A percentile compares a stretch with the other conserved stretches of the same genome.
Evolutionary conservation across 371 early-diverging fungal species (phyloP).

Genomic region (Phascolomyces articulosus): DNA sequence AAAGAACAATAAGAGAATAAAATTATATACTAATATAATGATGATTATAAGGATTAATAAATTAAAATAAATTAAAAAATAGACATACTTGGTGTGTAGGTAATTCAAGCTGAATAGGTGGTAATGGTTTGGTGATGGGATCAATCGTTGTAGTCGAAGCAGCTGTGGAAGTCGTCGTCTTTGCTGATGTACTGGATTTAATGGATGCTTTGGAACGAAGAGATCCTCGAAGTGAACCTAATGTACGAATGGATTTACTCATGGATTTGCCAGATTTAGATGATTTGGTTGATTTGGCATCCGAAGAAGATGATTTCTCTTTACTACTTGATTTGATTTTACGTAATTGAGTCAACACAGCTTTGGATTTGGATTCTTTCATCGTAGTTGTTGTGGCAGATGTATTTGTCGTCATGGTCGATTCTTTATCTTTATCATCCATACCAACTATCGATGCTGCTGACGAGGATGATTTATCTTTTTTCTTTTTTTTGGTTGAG

Average conservation of each 20-base stretch:
- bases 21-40: too few relatives aligned
- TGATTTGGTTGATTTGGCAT: slow-evolving; percentile 7
- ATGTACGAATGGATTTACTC: background rate
- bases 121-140: slow-evolving; percentile 14
- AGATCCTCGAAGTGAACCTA: background rate
- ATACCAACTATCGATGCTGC: background rate
- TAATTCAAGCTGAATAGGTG: background rate
- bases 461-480: background rate
- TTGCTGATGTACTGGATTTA: background rate
- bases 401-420: too few relatives aligned
- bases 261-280: background rate
- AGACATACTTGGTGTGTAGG: background rate
- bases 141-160: slow-evolving; percentile 1
- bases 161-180: background rate
- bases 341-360: background rate
- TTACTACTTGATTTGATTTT: background rate
- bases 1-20: too few relatives aligned
- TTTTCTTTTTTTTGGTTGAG: background rate
- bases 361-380: slow-evolving; percentile 3
- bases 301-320: background rate
- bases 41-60: too few relatives aligned
- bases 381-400: background rate
- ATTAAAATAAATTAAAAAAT: background rate
- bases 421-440: too few relatives aligned
- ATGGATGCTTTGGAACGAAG: slow-evolving; percentile 1